Conservation (phyloP, 1,139 yeast species). For the Taphrina sp. region DNA sequence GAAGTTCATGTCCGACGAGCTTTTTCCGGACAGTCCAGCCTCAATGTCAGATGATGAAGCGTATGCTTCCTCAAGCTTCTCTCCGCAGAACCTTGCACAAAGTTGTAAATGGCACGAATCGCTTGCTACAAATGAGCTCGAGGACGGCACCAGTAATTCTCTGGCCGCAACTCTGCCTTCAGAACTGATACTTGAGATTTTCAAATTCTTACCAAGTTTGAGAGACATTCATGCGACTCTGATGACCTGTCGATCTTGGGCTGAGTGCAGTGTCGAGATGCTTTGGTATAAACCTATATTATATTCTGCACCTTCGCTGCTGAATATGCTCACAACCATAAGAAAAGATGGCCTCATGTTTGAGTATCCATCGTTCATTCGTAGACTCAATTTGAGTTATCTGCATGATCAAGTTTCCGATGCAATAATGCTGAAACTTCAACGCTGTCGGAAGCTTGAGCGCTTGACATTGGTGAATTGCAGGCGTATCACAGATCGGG, state of each 20-base stretch:
- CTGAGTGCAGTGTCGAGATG: slow-evolving; percentile 71
- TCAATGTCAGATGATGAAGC: too few species aligned
- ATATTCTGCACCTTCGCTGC: slow-evolving; percentile 45
- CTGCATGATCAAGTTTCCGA: slow-evolving; percentile 70
- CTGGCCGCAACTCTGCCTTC: slow-evolving; percentile 62
- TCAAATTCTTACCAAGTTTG: slow-evolving; percentile 62
- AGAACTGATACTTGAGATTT: slow-evolving; percentile 70
- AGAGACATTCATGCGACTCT: slow-evolving; percentile 65
- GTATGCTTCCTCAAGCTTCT: too few species aligned
- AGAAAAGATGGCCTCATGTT: slow-evolving; percentile 59
- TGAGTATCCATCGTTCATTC: slow-evolving; percentile 67
- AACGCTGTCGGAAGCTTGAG: slow-evolving; percentile 68
- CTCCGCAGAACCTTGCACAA: too few species aligned
- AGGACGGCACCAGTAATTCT: slow-evolving; percentile 9
- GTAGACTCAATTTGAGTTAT: slow-evolving; percentile 75
- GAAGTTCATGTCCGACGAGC: too few species aligned
- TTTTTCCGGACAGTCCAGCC: too few species aligned
- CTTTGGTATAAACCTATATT: slow-evolving; percentile 86
- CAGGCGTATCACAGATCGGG: slow-evolving; percentile 58
- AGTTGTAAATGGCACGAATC: too few species aligned
- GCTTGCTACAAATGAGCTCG: too few species aligned
- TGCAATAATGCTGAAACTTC: slow-evolving; percentile 54
- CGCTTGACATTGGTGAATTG: slow-evolving; percentile 83
- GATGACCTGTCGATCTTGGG: slow-evolving; percentile 80
- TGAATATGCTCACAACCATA: slow-evolving; percentile 37